Conservation (phyloP, 2,329 filamentous ascomycete species). For the Chrysoporthe puriensis region DNA sequence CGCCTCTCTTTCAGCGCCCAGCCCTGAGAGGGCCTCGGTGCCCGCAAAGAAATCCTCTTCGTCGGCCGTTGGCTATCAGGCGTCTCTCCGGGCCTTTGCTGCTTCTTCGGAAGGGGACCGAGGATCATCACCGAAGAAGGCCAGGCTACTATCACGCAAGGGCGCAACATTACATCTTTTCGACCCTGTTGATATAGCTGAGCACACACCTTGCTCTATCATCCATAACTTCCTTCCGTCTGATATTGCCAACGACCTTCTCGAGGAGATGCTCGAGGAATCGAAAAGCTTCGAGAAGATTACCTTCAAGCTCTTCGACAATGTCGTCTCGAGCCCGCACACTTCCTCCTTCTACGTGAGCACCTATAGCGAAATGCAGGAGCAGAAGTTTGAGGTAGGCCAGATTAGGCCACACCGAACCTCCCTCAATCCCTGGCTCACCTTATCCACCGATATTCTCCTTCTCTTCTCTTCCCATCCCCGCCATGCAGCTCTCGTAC, state of each 20-base stretch:
- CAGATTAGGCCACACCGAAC: no score
- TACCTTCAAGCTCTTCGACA: constrained; percentile 86
- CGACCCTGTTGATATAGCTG: constrained; percentile 77
- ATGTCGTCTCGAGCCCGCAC: constrained; percentile 82
- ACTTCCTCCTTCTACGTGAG: constrained; percentile 84
- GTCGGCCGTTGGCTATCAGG: constrained; percentile 47
- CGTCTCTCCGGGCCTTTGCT: constrained; percentile 62
- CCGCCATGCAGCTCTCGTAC: neutral
- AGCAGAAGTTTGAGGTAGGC: constrained; percentile 66
- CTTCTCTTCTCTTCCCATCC: neutral
- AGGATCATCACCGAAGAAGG: constrained; percentile 43
- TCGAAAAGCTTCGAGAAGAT: constrained; percentile 70
- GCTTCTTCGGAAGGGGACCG: constrained; percentile 23
- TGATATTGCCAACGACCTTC: constrained; percentile 71
- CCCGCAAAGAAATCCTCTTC: neutral
- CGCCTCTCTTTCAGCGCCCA: constrained; percentile 36
- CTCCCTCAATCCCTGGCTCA: neutral
- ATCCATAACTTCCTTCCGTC: constrained; percentile 85
- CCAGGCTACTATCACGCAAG: constrained; percentile 66
- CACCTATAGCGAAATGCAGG: constrained; percentile 67
- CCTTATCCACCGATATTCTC: neutral
- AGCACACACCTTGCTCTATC: constrained; percentile 86
- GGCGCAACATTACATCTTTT: constrained; percentile 85
- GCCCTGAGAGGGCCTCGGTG: constrained; percentile 46
- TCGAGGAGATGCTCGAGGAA: constrained; percentile 77